Evolutionary conservation across 371 early-diverging fungal genomes (phyloP), one percentile per base, ranked within the genome.

Genomic region (Mortierella sp.): DNA sequence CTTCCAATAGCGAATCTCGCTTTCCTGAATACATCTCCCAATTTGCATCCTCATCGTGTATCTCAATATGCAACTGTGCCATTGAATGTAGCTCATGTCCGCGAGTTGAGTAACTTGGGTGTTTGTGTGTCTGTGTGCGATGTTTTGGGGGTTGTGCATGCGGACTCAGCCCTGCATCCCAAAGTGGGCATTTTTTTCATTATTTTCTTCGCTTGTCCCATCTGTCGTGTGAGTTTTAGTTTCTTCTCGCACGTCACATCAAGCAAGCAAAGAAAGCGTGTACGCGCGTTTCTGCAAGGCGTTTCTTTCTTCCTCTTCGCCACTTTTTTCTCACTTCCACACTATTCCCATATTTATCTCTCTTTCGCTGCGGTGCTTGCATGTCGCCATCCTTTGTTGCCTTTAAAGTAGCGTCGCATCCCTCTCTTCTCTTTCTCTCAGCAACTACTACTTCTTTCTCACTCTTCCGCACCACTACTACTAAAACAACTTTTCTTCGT

Each of bases 1-100:
- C 5, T 82, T 82, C 63, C 74, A 71, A 43, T 37, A 71, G 55
- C 68, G 48, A 14, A 8, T 39, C 11, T 40, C 24, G 48, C n/a
- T 2, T 19, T 55, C 41, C 41, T 39, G 24, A 22, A 48, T 24
- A n/a, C 43, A 19, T 16, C 9, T 47, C 19, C 16, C 48, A 22
- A 4, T 61, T 34, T 16, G 44, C 58, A 55, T 73, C 31, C 34
- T 19, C 9, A 9, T 9, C 10, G n/a, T 58, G 61, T 22, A 48
- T n/a, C n/a, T n/a, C n/a, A n/a, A n/a, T n/a, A n/a, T n/a, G 22
- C 8, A 22, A 16, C 5, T 24, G 50, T n/a, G 48, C 16, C 61
- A 19, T 61, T 34, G 61, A 22, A 34, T n/a, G n/a, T n/a, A n/a
- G n/a, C n/a, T n/a, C n/a, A n/a, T n/a, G n/a, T n/a, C n/a, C n/a